These are phyloP conservation scores for Kuraishia floccosa DNA, from an alignment of 805 yeast genomes.

Conservation along the genomic window DNA sequence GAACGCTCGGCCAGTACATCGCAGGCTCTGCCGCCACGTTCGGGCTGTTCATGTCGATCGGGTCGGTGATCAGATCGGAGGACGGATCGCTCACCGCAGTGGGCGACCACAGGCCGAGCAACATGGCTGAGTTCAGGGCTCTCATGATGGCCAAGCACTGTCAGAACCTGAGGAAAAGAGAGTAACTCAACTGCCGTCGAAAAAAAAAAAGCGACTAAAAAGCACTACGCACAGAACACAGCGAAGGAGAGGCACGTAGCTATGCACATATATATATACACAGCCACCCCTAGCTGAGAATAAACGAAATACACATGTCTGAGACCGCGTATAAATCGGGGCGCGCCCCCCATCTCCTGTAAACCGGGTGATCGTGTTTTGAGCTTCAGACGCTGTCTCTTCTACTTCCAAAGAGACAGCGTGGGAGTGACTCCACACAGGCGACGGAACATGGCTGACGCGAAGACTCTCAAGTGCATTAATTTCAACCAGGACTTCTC, in stretches of 20 bases:
- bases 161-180: conserved; percentile 1
- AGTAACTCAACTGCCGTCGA: not conserved
- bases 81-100: conserved; percentile 10
- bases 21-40: conserved; percentile 95
- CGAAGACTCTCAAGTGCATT: conserved; percentile 25
- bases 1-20: conserved; percentile 94
- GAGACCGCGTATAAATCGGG: too few relatives aligned
- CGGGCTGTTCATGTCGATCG: conserved; percentile 93
- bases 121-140: conserved; percentile 25
- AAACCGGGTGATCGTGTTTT: too few relatives aligned
- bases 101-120: conserved; percentile 14
- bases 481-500: conserved; percentile 83
- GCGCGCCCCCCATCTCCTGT: too few relatives aligned
- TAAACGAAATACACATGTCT: too few relatives aligned
- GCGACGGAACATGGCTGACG: not conserved
- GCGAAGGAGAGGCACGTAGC: too few relatives aligned
- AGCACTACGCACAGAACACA: too few relatives aligned
- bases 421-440: not conserved
- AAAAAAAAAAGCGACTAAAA: too few relatives aligned
- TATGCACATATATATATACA: too few relatives aligned
- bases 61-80: conserved; percentile 75
- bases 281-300: too few relatives aligned
- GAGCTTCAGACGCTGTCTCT: too few relatives aligned
- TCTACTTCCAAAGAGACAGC: not conserved
- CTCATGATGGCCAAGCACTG: conserved; percentile 28